phyloP scores from a whole-genome alignment of 192 early-diverging fungal species.

The Linnemannia elongata region DNA sequence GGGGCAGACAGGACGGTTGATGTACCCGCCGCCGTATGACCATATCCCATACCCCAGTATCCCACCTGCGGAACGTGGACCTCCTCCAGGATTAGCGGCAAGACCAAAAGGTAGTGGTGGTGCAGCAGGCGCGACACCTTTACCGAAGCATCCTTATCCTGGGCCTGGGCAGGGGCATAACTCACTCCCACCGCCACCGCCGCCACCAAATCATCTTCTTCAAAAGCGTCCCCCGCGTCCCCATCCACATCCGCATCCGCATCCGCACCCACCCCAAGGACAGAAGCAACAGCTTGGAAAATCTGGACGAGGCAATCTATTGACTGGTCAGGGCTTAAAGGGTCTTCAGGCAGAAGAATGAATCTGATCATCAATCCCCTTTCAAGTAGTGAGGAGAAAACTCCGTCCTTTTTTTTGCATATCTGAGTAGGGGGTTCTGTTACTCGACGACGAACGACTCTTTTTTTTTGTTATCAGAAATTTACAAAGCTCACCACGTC shows the following conservation, averaged over 20 bases:
- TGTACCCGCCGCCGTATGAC: conserved; percentile 29
- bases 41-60: conserved; percentile 32
- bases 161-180: background rate
- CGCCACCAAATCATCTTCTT: background rate
- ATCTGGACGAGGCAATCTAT: background rate
- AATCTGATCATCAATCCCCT: background rate
- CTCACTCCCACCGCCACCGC: background rate
- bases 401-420: no score
- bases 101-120: background rate
- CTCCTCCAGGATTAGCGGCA: no score
- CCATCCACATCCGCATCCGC: background rate
- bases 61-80: background rate
- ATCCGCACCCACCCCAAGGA: no score
- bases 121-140: background rate
- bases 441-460: no score
- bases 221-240: background rate
- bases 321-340: background rate
- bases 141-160: background rate
- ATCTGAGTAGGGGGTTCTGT: background rate
- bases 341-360: background rate
- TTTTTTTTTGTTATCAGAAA: no score
- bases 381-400: no score
- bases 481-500: no score
- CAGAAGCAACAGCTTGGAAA: no score
- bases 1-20: background rate